These are phyloP conservation scores for Pestalotiopsis sp. DNA, from an alignment of 2,329 filamentous ascomycete genomes.

Conservation along the genomic window DNA sequence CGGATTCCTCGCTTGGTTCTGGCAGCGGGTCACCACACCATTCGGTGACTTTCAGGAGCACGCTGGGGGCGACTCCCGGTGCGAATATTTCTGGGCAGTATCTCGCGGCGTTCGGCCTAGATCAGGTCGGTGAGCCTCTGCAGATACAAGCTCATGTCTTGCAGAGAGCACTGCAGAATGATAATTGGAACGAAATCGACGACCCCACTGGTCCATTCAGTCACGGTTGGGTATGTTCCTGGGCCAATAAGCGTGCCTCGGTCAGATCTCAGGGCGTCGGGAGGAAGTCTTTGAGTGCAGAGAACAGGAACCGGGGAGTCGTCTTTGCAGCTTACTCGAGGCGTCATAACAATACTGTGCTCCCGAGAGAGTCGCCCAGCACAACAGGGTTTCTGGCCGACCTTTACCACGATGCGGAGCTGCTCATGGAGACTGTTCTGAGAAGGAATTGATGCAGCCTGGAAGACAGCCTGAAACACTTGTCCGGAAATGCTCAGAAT, in stretches of 20 bases:
- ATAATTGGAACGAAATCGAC: constrained; percentile 57
- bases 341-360: constrained; percentile 37
- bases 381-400: not conserved
- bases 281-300: constrained; percentile 14
- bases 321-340: constrained; percentile 60
- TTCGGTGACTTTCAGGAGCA: constrained; percentile 15
- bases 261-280: constrained; percentile 12
- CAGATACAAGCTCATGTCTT: constrained; percentile 54
- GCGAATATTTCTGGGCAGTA: constrained; percentile 49
- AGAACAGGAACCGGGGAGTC: constrained; percentile 49
- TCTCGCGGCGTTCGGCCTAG: constrained; percentile 57
- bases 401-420: not conserved
- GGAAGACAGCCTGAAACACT: not conserved
- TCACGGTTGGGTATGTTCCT: constrained; percentile 56
- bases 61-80: constrained; percentile 17
- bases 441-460: not conserved
- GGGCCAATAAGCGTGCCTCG: constrained; percentile 44
- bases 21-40: constrained; percentile 16
- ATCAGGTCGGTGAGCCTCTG: constrained; percentile 53
- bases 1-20: constrained; percentile 19
- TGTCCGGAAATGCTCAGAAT: too few species aligned
- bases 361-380: not conserved
- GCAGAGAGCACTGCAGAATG: constrained; percentile 48
- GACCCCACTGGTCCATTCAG: constrained; percentile 48
- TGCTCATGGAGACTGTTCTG: not conserved